A percentile compares a stretch with the other conserved stretches of the same genome.
Evolutionary conservation across 2,329 filamentous ascomycete genomes (phyloP).

Genomic region (Sporothrix luriei): DNA sequence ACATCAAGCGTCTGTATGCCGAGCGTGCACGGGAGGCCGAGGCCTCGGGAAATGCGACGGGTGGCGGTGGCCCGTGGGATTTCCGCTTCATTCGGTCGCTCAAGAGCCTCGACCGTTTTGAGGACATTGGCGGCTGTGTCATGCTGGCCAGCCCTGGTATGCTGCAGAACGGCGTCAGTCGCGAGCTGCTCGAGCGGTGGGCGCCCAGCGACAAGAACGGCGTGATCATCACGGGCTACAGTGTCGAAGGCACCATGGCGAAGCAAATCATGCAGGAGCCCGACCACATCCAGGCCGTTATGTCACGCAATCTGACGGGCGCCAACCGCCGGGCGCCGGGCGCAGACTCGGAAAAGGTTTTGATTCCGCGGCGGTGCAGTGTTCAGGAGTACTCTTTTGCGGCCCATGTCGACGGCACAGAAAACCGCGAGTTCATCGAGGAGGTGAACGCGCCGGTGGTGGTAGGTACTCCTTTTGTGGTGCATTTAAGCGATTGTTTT

Average conservation of each 20-base stretch:
- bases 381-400: slow-evolving; percentile 95
- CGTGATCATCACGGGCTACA: slow-evolving; percentile 98
- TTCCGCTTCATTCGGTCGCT: slow-evolving; percentile 92
- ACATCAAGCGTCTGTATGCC: slow-evolving; percentile 93
- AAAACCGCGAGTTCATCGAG: slow-evolving; percentile 96
- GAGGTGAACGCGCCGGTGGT: slow-evolving; percentile 90
- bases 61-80: slow-evolving; percentile 90
- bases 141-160: slow-evolving; percentile 98
- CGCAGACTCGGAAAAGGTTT: slow-evolving; percentile 78
- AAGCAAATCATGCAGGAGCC: slow-evolving; percentile 94
- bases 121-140: slow-evolving; percentile 92
- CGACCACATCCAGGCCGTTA: slow-evolving; percentile 91
- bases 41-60: slow-evolving; percentile 70
- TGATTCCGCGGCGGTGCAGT: slow-evolving; percentile 90
- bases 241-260: slow-evolving; percentile 97
- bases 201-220: slow-evolving; percentile 95
- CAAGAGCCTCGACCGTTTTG: slow-evolving; percentile 91
- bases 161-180: slow-evolving; percentile 93
- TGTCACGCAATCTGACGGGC: slow-evolving; percentile 68
- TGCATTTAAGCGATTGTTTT: background rate
- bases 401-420: slow-evolving; percentile 91
- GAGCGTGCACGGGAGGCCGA: slow-evolving; percentile 91
- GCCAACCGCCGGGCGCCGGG: slow-evolving; percentile 65
- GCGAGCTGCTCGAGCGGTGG: slow-evolving; percentile 92
- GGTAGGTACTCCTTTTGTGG: slow-evolving; percentile 57